Evolutionary conservation across 2,329 filamentous ascomycete species (phyloP), one percentile per base, ranked within the genome.

Genomic region (Westerdykella ornata): DNA sequence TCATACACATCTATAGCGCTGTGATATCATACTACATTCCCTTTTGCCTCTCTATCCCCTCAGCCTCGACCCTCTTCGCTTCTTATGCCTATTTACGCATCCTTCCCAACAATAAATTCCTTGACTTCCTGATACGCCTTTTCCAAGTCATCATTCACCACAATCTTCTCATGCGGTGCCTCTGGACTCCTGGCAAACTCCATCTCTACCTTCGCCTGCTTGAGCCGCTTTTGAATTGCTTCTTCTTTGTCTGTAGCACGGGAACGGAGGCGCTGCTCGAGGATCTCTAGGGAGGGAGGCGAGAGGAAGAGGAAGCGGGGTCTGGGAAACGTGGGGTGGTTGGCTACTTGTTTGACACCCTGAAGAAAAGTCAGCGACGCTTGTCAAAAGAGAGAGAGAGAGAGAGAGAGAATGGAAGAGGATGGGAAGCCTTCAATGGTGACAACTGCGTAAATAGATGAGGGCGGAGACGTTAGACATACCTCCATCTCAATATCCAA

Each of bases 401-500:
- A 12, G 31, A 34, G 8, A 3, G 3, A 20, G 14, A 37, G 14
- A 20, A 2, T n/a, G 9, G 3, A 13, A 18, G 15, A 7, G 19
- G 16, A 7, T 17, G 14, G 13, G 8, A 35, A 35, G 15, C 32
- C 32, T 35, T n/a, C 8, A 8, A 35, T 11, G 32, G 9, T 9
- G 8, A n/a, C n/a, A n/a, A n/a, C n/a, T n/a, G n/a, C n/a, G n/a
- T n/a, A 37, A 22, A 37, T 11, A 6, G 18, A 11, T 15, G 31
- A 35, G 36, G 29, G 9, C 41, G 29, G 28, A 20, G 20, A 35
- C 4, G 12, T 7, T 29, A 13, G 8, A 55, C 70, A 26, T 63
- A 84, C 82, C 78, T 95, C 88, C 87, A 96, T 95, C 75, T 96
- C 90, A 62, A 96, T 97, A 65, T 97, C 90, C 53, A 96, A 72